phyloP scores from a whole-genome alignment of 2,329 filamentous ascomycete species.

The Sarocladium strictum region DNA sequence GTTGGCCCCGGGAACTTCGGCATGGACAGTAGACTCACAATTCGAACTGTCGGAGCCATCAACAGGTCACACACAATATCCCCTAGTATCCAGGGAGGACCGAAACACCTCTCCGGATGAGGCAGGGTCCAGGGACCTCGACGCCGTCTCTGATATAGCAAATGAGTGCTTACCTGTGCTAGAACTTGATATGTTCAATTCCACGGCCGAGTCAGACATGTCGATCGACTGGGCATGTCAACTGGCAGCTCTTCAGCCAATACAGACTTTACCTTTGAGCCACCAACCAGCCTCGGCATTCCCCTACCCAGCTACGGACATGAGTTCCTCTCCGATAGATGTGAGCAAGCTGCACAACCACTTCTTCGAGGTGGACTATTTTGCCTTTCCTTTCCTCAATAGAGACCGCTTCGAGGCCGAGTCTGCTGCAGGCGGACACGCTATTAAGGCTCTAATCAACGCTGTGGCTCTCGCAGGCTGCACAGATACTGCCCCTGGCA shows the following conservation, averaged over 20 bases:
- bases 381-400: constrained; percentile 10
- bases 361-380: constrained; percentile 10
- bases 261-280: neutral
- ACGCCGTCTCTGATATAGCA: neutral
- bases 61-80: too few species aligned
- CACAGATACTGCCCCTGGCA: constrained; percentile 1
- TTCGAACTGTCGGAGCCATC: too few species aligned
- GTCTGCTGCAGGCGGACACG: neutral
- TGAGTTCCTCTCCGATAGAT: neutral
- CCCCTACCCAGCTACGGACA: neutral
- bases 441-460: constrained; percentile 9
- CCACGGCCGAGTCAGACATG: neutral
- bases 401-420: constrained; percentile 11
- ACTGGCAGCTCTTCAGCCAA: neutral
- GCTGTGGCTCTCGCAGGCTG: constrained; percentile 12
- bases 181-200: neutral
- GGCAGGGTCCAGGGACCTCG: neutral
- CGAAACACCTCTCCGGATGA: neutral
- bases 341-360: constrained; percentile 7
- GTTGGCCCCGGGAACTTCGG: neutral
- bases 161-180: neutral
- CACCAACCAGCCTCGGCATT: neutral
- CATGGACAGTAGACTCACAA: neutral
- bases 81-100: neutral
- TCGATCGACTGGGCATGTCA: neutral